Evolutionary conservation across 2,329 filamentous ascomycete species (phyloP).

Genomic region (Akanthomyces lecanii): DNA sequence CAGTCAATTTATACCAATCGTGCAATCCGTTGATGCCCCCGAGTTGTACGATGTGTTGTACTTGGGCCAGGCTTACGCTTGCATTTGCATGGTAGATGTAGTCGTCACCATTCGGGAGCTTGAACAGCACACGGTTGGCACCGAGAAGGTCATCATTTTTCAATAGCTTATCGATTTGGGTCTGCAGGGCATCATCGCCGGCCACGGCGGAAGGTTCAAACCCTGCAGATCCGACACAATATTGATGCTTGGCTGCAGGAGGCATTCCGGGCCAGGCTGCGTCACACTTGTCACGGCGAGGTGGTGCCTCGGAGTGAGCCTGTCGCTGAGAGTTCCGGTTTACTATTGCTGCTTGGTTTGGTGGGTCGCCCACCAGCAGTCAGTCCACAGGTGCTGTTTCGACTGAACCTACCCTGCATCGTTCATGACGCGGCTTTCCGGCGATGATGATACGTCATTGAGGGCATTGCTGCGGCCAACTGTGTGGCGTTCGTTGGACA

Average conservation of each 20-base stretch:
- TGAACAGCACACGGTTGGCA: slow-evolving; percentile 42
- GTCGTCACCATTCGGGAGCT: slow-evolving; percentile 39
- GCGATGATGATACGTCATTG: too few relatives aligned
- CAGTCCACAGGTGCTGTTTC: too few relatives aligned
- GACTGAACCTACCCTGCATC: too few relatives aligned
- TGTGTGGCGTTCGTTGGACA: not conserved
- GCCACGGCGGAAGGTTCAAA: slow-evolving; percentile 42
- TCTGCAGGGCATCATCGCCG: slow-evolving; percentile 35
- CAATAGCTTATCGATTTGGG: slow-evolving; percentile 35
- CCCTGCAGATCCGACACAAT: slow-evolving; percentile 42
- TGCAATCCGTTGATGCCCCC: slow-evolving; percentile 45
- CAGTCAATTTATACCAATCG: slow-evolving; percentile 43
- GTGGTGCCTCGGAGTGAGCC: not conserved
- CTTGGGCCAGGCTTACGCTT: slow-evolving; percentile 45
- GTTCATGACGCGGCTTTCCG: too few relatives aligned
- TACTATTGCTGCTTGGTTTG: not conserved
- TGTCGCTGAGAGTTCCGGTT: not conserved
- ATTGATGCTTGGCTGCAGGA: slow-evolving; percentile 26
- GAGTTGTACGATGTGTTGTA: slow-evolving; percentile 42
- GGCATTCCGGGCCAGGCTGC: slow-evolving; percentile 23
- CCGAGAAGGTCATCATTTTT: slow-evolving; percentile 37
- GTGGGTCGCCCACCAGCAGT: not conserved
- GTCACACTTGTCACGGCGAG: not conserved
- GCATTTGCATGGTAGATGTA: slow-evolving; percentile 51
- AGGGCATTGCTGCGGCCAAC: not conserved